Conservation (phyloP, 768 basidiomycete genomes). For the Gymnopilus dilepis region DNA sequence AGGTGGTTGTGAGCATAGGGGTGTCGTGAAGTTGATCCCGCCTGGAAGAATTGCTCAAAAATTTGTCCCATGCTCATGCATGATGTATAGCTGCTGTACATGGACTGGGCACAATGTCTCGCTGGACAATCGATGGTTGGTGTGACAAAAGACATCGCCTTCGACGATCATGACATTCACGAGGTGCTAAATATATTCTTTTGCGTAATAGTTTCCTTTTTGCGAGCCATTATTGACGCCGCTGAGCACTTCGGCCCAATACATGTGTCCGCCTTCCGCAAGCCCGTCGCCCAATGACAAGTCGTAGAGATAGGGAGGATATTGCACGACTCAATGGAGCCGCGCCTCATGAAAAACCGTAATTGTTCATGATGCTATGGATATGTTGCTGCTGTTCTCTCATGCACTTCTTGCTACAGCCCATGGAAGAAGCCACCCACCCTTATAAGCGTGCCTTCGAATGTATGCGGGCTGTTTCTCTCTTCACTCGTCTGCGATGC, state of each 20-base stretch:
- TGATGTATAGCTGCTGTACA: no score
- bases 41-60: no score
- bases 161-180: background rate
- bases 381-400: background rate
- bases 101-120: no score
- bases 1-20: no score
- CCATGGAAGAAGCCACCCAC: conserved; percentile 8
- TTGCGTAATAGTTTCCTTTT: conserved; percentile 11
- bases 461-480: background rate
- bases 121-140: no score
- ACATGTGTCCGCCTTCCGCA: conserved; percentile 3
- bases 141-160: no score
- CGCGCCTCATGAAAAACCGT: background rate
- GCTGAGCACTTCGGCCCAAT: background rate
- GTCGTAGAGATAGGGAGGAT: conserved; percentile 10
- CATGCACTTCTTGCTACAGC: background rate
- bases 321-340: conserved; percentile 5
- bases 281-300: conserved; percentile 11
- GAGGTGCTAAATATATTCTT: background rate
- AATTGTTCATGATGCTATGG: background rate
- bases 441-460: conserved; percentile 14
- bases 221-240: background rate
- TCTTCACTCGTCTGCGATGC: background rate
- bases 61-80: no score
- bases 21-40: no score